phyloP scores from a whole-genome alignment of 345 rosid genomes.

The Eucalyptus pauciflora region DNA sequence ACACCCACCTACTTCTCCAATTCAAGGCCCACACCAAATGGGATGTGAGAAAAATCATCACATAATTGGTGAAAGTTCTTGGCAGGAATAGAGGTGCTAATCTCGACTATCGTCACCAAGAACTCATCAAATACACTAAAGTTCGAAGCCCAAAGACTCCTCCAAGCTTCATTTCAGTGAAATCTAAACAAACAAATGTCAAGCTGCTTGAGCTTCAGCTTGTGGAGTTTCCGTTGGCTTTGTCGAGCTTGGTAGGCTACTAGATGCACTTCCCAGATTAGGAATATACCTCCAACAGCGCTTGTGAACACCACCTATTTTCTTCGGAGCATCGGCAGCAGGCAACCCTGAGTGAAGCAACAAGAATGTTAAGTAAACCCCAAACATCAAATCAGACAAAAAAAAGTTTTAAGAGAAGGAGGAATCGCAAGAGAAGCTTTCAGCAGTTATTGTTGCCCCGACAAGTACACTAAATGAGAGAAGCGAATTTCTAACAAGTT shows the following conservation, averaged over 20 bases:
- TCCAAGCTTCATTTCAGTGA: background rate
- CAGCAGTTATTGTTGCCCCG: background rate
- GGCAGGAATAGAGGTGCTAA: background rate
- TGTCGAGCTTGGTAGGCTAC: background rate
- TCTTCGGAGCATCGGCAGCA: constrained; percentile 69
- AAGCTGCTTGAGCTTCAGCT: constrained; percentile 41
- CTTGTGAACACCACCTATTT: constrained; percentile 86
- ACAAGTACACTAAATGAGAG: background rate
- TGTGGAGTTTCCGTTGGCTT: constrained; percentile 24
- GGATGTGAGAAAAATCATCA: background rate
- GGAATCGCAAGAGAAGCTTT: background rate
- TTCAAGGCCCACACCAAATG: background rate
- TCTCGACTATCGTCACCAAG: background rate
- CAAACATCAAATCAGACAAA: background rate
- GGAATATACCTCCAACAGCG: constrained; percentile 91
- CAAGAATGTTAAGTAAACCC: background rate
- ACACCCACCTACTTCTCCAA: background rate
- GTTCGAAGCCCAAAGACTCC: background rate
- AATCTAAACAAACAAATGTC: constrained; percentile 1
- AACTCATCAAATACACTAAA: background rate
- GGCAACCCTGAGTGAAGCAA: constrained; percentile 36
- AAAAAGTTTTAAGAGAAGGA: background rate
- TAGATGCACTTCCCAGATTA: constrained; percentile 21
- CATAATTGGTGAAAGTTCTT: background rate
- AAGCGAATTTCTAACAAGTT: background rate